Evolutionary conservation across 1,284 basidiomycete genomes (phyloP), one percentile per base, ranked within the genome.

Genomic region (Hymenochaete sp.): DNA sequence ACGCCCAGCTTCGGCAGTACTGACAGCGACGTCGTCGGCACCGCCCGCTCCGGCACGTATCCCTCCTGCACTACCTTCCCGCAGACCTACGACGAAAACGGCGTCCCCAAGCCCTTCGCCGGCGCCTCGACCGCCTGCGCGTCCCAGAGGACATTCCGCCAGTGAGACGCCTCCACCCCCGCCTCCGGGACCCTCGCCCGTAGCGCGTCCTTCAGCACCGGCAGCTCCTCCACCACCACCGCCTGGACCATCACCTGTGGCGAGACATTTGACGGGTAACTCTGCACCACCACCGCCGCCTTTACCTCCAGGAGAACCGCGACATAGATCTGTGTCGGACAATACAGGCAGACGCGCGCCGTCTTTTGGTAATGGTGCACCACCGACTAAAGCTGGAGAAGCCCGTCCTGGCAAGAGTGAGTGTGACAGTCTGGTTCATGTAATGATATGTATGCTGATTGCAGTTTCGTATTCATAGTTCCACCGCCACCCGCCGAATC

Each of bases 401-500:
- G 38, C 54, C 32, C 38, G 33, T n/a, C 40, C 35, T 32, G 67
- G 73, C 24, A 80, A 73, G 64, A 82, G 80, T 82, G 62, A 58
- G 71, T 57, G 22, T 16, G 14, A 35, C 32, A 35, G 40, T 21
- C 16, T 28, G 44, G 19, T 14, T 18, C 16, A 45, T 44, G 43
- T n/a, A 31, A 52, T 26, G 38, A 44, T 44, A 22, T 37, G 13
- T 13, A 14, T 25, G 24, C 40, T 38, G 10, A 47, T 19, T 41
- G 41, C 40, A 18, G 45, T 46, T n/a, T n/a, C n/a, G n/a, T 52
- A 44, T 53, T 35, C 53, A 3, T 49, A 88, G 85, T 87, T 47
- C 81, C 82, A 29, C 77, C 82, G 3, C 86, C 85, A 26, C 83
- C 85, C 19, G 75, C 82, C 1, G 75, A 70, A 47, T 73, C 72